Base-by-base conservation (phyloP, 2,329 filamentous ascomycete genomes). In the Thelonectria blattea region DNA sequence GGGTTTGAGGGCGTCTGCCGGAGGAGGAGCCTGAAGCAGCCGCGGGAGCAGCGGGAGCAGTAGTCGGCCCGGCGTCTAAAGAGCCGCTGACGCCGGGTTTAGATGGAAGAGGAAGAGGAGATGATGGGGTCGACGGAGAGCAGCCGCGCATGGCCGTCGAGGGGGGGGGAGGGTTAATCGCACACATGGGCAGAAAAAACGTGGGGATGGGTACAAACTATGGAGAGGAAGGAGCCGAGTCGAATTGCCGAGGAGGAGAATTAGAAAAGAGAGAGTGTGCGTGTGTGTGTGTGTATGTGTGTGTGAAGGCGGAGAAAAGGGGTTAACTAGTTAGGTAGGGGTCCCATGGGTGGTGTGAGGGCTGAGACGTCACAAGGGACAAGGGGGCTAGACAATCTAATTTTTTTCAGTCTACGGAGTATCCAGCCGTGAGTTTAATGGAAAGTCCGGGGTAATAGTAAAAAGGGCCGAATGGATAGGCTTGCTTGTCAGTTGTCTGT, bases 171-270 rank as follows among this genome's bases (percentile, higher is more conserved):
- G 22, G 27, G 5, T 30, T 10, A 2, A 10, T 30, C 5, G 27
- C 27, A 30, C 27, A 30, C 27, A 30, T 30, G 27, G 27, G 27
- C 3, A 24, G 4, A 24, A 24, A 30, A 30, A 46, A 18, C 39
- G 39, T 42, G 39, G 39, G 39, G 39, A 42, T 37, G 14, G 12
- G 39, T 42, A 47, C 30, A 15, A 24, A 24, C 27, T 30, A 30
- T 48, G 42, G n/a, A 30, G 27, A 37, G 11, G 12, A 42, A 43
- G n/a, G 41, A 43, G 41, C 41, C 41, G 48, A 39, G 10, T 42
- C 15, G 32, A 39, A 46, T 43, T 34, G 41, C 55, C 55, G 55
- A 57, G 12, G 50, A 58, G 56, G 57, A 59, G 57, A 59, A 59
- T 59, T 59, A 59, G 17, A 30, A 27, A 6, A 6, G 27, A 10